Conservation (phyloP, 352 stramenopile species). For the Globisporangium paddicum region DNA sequence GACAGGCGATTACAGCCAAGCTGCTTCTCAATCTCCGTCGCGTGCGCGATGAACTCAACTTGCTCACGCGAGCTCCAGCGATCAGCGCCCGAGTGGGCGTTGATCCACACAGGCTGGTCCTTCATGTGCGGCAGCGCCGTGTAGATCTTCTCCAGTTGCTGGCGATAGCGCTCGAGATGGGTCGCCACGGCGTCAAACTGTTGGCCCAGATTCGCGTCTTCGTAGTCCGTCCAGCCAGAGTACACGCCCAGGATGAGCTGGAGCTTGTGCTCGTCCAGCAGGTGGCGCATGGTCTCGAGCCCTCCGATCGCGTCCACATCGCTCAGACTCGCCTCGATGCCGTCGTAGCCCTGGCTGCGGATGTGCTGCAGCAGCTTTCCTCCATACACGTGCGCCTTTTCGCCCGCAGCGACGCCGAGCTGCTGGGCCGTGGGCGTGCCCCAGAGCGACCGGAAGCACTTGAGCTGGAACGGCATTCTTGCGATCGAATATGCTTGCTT, state of each 20-base stretch:
- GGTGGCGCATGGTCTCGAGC: constrained; percentile 22
- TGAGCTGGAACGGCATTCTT: constrained; percentile 20
- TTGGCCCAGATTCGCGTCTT: constrained; percentile 37
- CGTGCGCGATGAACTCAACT: constrained; percentile 42
- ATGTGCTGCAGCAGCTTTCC: constrained; percentile 33
- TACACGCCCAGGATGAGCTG: constrained; percentile 64
- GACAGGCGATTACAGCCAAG: constrained; percentile 29
- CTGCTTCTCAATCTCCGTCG: constrained; percentile 37
- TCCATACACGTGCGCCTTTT: constrained; percentile 21
- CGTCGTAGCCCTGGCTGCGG: constrained; percentile 46
- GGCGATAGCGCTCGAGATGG: constrained; percentile 35
- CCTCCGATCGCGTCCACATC: constrained; percentile 54
- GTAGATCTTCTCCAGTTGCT: constrained; percentile 27
- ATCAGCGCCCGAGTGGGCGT: constrained; percentile 58
- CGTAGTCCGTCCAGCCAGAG: constrained; percentile 70
- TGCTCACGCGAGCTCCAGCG: constrained; percentile 44
- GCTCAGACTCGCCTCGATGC: constrained; percentile 64
- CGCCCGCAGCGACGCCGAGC: constrained; percentile 16
- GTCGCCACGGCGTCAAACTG: constrained; percentile 47
- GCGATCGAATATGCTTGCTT: not conserved
- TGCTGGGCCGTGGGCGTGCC: constrained; percentile 31
- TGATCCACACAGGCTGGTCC: constrained; percentile 38
- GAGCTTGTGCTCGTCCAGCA: constrained; percentile 46
- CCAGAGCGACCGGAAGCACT: constrained; percentile 61
- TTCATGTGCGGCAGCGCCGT: constrained; percentile 18